A percentile compares a stretch with the other conserved stretches of the same genome.
phyloP scores from a whole-genome alignment of 2,329 filamentous ascomycete genomes.

The Albophoma yamanashiensis region DNA sequence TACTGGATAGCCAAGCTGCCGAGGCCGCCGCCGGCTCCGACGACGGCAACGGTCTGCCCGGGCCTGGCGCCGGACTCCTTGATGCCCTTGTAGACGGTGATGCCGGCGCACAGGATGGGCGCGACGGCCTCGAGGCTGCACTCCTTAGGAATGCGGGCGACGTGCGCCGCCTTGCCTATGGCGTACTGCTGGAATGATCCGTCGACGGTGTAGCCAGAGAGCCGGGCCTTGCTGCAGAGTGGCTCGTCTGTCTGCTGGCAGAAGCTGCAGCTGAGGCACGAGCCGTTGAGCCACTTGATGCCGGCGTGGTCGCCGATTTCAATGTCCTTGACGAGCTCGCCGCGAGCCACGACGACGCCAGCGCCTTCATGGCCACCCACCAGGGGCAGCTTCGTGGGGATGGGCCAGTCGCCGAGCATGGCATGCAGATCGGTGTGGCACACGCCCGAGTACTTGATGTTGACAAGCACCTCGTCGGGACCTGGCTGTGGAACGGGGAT shows the following conservation, averaged over 20 bases:
- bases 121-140: conserved; percentile 66
- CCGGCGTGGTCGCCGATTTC: conserved; percentile 78
- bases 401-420: conserved; percentile 82
- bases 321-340: conserved; percentile 66
- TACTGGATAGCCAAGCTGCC: conserved; percentile 76
- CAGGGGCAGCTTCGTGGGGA: conserved; percentile 71
- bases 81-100: conserved; percentile 85
- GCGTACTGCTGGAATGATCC: conserved; percentile 90
- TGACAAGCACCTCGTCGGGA: conserved; percentile 83
- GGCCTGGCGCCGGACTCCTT: conserved; percentile 70
- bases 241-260: conserved; percentile 75
- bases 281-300: conserved; percentile 88
- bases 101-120: conserved; percentile 73
- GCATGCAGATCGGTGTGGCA: conserved; percentile 80
- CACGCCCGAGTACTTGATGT: conserved; percentile 83
- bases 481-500: conserved; percentile 74
- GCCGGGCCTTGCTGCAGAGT: conserved; percentile 61
- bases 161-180: conserved; percentile 76
- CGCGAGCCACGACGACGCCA: conserved; percentile 71
- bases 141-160: conserved; percentile 71
- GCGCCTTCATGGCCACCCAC: conserved; percentile 76
- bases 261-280: conserved; percentile 74
- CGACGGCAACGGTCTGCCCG: conserved; percentile 72
- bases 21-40: conserved; percentile 77
- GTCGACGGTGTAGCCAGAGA: conserved; percentile 89